These are phyloP conservation scores for Boletellus deceptivus DNA, from an alignment of 1,284 basidiomycete genomes.

Conservation along the genomic window DNA sequence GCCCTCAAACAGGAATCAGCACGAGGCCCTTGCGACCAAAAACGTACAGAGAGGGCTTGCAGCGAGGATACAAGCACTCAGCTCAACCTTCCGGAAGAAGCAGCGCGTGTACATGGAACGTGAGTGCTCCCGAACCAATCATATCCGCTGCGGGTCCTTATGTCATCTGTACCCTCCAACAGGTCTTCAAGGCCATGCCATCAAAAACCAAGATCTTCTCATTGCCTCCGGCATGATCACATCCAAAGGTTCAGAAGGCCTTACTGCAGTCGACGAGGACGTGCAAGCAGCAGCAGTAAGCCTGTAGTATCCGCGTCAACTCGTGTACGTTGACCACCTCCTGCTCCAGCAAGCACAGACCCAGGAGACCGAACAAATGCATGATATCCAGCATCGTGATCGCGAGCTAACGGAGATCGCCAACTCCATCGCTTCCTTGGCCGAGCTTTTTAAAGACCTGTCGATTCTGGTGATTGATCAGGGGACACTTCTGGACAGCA, in stretches of 20 bases:
- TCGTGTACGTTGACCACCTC: slow-evolving; percentile 15
- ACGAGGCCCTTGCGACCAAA: slow-evolving; percentile 75
- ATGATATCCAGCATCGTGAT: slow-evolving; percentile 63
- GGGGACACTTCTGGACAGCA: slow-evolving; percentile 92
- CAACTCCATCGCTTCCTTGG: slow-evolving; percentile 86
- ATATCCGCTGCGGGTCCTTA: slow-evolving; percentile 1
- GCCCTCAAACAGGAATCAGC: slow-evolving; percentile 44
- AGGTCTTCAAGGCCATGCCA: slow-evolving; percentile 92
- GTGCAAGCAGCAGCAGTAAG: slow-evolving; percentile 66
- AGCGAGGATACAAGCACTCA: slow-evolving; percentile 91
- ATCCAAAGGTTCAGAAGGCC: slow-evolving; percentile 75
- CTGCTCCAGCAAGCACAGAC: slow-evolving; percentile 38
- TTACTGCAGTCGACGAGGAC: slow-evolving; percentile 84
- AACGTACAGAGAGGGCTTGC: slow-evolving; percentile 98
- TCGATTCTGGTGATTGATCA: slow-evolving; percentile 95
- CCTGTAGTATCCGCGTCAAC: slow-evolving; percentile 17
- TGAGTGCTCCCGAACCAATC: slow-evolving; percentile 45
- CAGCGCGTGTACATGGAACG: slow-evolving; percentile 97
- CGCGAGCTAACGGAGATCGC: slow-evolving; percentile 90
- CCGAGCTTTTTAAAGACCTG: slow-evolving; percentile 95
- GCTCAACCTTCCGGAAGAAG: slow-evolving; percentile 93
- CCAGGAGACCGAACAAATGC: slow-evolving; percentile 38
- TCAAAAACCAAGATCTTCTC: slow-evolving; percentile 90
- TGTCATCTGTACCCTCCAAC: slow-evolving; percentile 18
- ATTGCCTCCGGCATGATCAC: slow-evolving; percentile 82